Conservation (phyloP, 345 rosid genomes). For the Citrus glauca region DNA sequence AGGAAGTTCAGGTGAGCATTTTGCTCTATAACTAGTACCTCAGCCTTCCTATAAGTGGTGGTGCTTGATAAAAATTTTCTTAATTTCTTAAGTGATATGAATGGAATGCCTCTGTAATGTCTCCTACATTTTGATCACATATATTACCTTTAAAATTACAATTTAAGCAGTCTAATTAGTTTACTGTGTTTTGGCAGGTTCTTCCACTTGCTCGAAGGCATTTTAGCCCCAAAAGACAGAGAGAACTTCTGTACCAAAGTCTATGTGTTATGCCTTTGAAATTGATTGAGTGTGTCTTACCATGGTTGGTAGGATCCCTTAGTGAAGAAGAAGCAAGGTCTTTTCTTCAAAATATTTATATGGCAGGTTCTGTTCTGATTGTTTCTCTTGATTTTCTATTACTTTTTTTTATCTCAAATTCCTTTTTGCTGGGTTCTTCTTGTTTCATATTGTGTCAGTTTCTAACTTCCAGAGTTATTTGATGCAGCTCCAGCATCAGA, state of each 20-base stretch:
- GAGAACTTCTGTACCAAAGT: slow-evolving; percentile 60
- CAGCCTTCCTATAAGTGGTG: not conserved
- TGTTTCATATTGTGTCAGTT: slow-evolving; percentile 6
- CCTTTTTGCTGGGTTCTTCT: not conserved
- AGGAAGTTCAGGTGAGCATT: slow-evolving; percentile 51
- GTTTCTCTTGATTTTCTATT: not conserved
- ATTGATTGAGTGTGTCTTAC: slow-evolving; percentile 53
- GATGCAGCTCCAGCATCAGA: slow-evolving; percentile 57
- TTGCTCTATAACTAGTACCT: slow-evolving; percentile 9
- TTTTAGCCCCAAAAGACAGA: slow-evolving; percentile 50
- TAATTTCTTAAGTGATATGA: not conserved
- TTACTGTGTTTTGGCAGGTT: slow-evolving; percentile 32
- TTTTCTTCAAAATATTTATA: slow-evolving; percentile 49
- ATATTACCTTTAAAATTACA: not conserved
- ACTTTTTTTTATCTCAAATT: not conserved
- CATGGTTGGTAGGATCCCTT: slow-evolving; percentile 54
- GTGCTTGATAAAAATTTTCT: slow-evolving; percentile 1
- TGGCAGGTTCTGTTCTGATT: slow-evolving; percentile 41
- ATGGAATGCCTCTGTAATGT: not conserved
- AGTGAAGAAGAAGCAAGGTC: slow-evolving; percentile 45
- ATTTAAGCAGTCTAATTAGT: not conserved
- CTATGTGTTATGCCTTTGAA: slow-evolving; percentile 61
- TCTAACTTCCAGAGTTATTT: slow-evolving; percentile 17
- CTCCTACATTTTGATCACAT: not conserved
- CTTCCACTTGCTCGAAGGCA: slow-evolving; percentile 62